These are phyloP conservation scores for Pestalotiopsis sp. DNA, from an alignment of 2,329 filamentous ascomycete species.

Conservation along the genomic window DNA sequence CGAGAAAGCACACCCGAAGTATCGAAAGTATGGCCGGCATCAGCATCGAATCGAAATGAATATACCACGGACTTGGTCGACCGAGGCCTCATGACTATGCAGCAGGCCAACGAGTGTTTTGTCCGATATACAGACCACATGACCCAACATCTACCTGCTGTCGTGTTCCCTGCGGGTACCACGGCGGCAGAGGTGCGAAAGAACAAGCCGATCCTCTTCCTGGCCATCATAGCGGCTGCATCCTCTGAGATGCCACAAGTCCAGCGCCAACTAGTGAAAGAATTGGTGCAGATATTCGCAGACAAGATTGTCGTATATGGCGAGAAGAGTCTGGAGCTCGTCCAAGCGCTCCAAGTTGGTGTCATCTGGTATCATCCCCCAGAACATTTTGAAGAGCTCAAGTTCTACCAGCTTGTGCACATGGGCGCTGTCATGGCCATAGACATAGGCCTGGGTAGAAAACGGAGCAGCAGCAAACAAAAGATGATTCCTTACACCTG, in stretches of 20 bases:
- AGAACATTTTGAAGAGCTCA: conserved; percentile 81
- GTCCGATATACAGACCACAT: conserved; percentile 62
- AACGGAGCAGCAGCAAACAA: conserved; percentile 37
- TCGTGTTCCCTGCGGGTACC: conserved; percentile 59
- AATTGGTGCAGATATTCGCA: conserved; percentile 74
- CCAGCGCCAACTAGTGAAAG: conserved; percentile 66
- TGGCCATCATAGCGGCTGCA: conserved; percentile 70
- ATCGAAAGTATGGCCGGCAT: not conserved
- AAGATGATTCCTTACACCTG: conserved; percentile 40
- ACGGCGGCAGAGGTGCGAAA: conserved; percentile 59
- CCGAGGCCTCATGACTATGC: conserved; percentile 59
- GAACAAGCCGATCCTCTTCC: conserved; percentile 67
- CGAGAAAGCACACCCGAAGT: conserved; percentile 22
- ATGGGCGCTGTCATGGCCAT: conserved; percentile 81
- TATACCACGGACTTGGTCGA: conserved; percentile 54
- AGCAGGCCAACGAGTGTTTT: conserved; percentile 58
- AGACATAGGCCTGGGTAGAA: conserved; percentile 72
- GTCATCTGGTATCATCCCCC: conserved; percentile 88
- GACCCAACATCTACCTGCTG: conserved; percentile 62
- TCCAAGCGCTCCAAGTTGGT: conserved; percentile 76
- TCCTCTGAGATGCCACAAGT: conserved; percentile 57
- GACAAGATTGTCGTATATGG: conserved; percentile 75
- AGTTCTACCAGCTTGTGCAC: conserved; percentile 87
- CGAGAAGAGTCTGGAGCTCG: conserved; percentile 80
- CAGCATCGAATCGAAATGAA: not conserved